Evolutionary conservation across 2,329 filamentous ascomycete genomes (phyloP).

Genomic region (Fusarium nanum): DNA sequence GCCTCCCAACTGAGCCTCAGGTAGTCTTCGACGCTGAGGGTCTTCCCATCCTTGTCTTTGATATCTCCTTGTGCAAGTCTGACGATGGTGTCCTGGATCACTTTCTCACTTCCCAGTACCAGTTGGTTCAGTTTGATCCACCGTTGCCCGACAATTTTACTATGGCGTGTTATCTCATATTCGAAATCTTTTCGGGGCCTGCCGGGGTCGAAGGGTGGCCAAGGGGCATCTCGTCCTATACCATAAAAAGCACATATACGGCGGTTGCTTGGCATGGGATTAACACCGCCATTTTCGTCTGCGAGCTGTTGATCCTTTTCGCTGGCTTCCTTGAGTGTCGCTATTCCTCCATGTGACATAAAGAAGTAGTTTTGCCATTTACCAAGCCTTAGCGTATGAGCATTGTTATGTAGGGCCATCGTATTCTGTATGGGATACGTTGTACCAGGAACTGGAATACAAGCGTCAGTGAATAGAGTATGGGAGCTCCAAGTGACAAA

Average conservation of each 20-base stretch:
- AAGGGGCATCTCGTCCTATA: conserved; percentile 18
- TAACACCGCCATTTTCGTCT: neutral
- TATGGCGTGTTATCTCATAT: neutral
- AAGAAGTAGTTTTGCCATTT: neutral
- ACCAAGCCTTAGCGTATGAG: conserved; percentile 1
- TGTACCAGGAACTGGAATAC: neutral
- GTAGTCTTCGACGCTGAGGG: conserved; percentile 8
- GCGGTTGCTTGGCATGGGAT: neutral
- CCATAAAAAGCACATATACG: neutral
- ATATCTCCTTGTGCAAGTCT: conserved; percentile 5
- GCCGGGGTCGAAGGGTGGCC: conserved; percentile 34
- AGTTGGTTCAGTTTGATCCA: conserved; percentile 16
- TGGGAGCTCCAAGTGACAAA: neutral
- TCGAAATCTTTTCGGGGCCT: neutral
- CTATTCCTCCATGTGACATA: neutral
- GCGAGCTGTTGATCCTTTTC: neutral
- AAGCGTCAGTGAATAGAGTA: neutral
- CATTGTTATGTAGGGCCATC: neutral
- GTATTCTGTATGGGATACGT: neutral
- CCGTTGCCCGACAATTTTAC: neutral
- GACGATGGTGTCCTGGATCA: conserved; percentile 25
- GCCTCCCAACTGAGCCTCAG: conserved; percentile 19
- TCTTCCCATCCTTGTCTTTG: neutral
- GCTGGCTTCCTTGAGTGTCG: neutral
- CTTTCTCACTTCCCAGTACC: conserved; percentile 16